These are phyloP conservation scores for Fraxinus nigra DNA, from an alignment of 305 asterid species.

Conservation along the genomic window DNA sequence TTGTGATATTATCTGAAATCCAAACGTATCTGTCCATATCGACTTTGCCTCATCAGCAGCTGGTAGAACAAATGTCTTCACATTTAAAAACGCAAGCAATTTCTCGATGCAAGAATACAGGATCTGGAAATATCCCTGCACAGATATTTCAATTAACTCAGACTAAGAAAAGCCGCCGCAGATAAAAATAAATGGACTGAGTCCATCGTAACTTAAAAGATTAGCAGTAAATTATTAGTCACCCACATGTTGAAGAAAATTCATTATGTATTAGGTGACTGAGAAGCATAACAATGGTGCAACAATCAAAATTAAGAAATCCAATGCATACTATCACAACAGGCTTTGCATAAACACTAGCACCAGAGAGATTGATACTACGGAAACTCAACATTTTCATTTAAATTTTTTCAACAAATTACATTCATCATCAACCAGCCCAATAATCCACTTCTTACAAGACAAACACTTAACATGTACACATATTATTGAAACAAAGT, in stretches of 20 bases:
- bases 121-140: constrained; percentile 56
- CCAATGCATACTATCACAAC: not conserved
- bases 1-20: constrained; percentile 37
- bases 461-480: not conserved
- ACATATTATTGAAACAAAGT: not conserved
- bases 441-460: not conserved
- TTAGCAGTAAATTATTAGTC: not conserved
- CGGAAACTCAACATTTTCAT: not conserved
- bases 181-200: not conserved
- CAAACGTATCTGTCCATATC: constrained; percentile 52
- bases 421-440: not conserved
- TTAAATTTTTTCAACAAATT: not conserved
- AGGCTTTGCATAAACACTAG: not conserved
- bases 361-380: not conserved
- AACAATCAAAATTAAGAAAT: not conserved
- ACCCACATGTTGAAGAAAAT: not conserved
- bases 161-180: not conserved
- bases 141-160: constrained; percentile 3
- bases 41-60: constrained; percentile 48
- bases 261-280: not conserved
- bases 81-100: constrained; percentile 41
- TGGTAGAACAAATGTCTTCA: constrained; percentile 47
- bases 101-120: constrained; percentile 56
- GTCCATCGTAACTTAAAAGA: not conserved
- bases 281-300: not conserved